A percentile compares a stretch with the other conserved stretches of the same genome.
These are phyloP conservation scores for Colletotrichum eleusines DNA, from an alignment of 2,329 filamentous ascomycete genomes.

Conservation along the genomic window DNA sequence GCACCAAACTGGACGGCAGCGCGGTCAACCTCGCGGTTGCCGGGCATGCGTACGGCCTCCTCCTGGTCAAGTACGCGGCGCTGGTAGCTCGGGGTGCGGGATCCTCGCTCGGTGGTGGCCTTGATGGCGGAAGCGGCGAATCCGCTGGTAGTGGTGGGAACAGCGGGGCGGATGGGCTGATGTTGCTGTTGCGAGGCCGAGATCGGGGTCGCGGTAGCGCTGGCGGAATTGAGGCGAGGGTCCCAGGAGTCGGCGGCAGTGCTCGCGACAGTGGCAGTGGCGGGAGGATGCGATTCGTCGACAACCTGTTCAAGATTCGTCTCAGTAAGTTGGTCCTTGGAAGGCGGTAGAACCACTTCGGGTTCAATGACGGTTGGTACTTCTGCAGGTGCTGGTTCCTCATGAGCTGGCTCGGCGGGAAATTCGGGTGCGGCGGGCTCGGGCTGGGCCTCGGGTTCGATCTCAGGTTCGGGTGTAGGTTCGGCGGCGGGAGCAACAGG, in stretches of 20 bases:
- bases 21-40: constrained; percentile 93
- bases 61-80: constrained; percentile 93
- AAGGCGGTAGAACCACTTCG: constrained; percentile 71
- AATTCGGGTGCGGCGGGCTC: constrained; percentile 52
- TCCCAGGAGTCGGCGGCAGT: constrained; percentile 90
- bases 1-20: constrained; percentile 96
- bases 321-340: constrained; percentile 88
- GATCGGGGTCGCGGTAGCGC: constrained; percentile 74
- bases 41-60: constrained; percentile 98
- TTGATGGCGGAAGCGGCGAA: constrained; percentile 87
- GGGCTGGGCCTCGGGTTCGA: constrained; percentile 53
- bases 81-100: constrained; percentile 83
- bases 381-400: constrained; percentile 47
- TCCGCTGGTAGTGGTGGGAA: constrained; percentile 62
- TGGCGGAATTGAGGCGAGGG: constrained; percentile 69
- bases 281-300: constrained; percentile 81
- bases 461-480: constrained; percentile 47
- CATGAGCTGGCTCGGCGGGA: constrained; percentile 44
- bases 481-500: constrained; percentile 46
- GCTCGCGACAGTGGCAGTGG: constrained; percentile 87
- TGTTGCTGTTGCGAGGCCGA: constrained; percentile 73
- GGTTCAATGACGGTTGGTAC: constrained; percentile 57
- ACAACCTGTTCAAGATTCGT: constrained; percentile 92
- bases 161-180: constrained; percentile 65
- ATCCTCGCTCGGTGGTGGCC: constrained; percentile 72